Conservation (phyloP, 2,329 filamentous ascomycete species). For the Fusarium citri region DNA sequence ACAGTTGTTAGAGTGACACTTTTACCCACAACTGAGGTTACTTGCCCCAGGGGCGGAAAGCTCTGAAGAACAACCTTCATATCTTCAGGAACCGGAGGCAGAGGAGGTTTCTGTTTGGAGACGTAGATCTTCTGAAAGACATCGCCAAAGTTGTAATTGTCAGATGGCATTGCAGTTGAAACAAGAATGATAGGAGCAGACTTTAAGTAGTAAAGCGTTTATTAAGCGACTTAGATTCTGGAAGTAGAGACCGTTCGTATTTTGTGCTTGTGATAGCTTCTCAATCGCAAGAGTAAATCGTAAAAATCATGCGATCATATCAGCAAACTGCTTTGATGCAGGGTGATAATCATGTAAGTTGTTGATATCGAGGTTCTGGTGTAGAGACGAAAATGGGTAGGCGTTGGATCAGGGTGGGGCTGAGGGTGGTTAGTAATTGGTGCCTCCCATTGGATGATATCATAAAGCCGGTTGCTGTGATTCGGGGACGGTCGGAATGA, state of each 20-base stretch:
- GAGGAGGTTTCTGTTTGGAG: constrained; percentile 53
- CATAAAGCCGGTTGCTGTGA: constrained; percentile 37
- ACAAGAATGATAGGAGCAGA: constrained; percentile 15
- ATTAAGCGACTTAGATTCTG: constrained; percentile 12
- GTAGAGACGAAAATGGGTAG: constrained; percentile 36
- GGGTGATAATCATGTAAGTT: constrained; percentile 7
- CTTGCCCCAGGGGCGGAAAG: constrained; percentile 80
- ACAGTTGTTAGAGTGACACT: constrained; percentile 73
- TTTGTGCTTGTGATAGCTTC: neutral
- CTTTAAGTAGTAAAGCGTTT: constrained; percentile 17
- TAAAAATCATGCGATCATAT: neutral
- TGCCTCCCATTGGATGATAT: constrained; percentile 51
- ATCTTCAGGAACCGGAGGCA: constrained; percentile 40
- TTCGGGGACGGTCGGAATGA: constrained; percentile 59
- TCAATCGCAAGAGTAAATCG: neutral
- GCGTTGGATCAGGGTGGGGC: constrained; percentile 28
- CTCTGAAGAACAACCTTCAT: constrained; percentile 58
- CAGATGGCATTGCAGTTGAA: constrained; percentile 42
- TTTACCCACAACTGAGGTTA: constrained; percentile 67
- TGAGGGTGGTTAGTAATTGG: constrained; percentile 49
- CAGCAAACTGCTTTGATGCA: constrained; percentile 5
- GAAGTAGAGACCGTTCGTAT: neutral
- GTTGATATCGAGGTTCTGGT: constrained; percentile 11
- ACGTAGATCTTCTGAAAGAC: constrained; percentile 54
- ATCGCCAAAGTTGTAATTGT: constrained; percentile 51